Conservation (phyloP, 2,329 filamentous ascomycete genomes). For the Microdochium trichocladiopsis region DNA sequence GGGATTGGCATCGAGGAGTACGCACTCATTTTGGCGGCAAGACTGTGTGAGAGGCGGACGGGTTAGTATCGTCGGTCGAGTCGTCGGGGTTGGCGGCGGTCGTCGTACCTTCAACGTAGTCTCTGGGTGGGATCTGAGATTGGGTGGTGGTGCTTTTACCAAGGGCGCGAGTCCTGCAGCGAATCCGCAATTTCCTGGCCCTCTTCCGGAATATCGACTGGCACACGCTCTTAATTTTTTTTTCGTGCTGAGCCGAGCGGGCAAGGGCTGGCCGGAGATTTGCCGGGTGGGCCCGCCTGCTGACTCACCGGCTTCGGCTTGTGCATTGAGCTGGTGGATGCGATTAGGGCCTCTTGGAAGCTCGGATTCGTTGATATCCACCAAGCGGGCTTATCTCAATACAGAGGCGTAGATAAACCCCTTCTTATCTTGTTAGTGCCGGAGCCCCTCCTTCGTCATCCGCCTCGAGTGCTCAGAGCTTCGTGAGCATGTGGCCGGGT, state of each 20-base stretch:
- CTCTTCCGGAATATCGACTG: background rate
- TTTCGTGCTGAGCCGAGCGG: background rate
- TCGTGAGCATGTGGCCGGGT: too few relatives aligned
- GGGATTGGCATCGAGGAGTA: conserved; percentile 6
- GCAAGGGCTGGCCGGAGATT: background rate
- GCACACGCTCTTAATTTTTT: background rate
- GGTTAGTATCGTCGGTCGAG: background rate
- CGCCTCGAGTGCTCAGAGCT: too few relatives aligned
- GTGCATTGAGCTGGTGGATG: background rate
- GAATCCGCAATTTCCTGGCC: background rate
- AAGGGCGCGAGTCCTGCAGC: background rate
- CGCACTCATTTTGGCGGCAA: conserved; percentile 1
- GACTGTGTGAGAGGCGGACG: background rate
- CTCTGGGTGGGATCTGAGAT: background rate
- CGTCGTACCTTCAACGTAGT: background rate
- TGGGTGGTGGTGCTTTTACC: background rate
- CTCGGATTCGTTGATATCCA: too few relatives aligned
- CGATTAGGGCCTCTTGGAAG: too few relatives aligned
- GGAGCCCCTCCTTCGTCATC: too few relatives aligned
- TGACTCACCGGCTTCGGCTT: too few relatives aligned
- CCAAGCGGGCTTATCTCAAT: too few relatives aligned
- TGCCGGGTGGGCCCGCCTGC: background rate
- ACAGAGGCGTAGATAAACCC: too few relatives aligned
- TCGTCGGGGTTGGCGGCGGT: background rate
- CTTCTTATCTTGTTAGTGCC: too few relatives aligned